These are phyloP conservation scores for Diplocarpon rosae DNA, from an alignment of 2,329 filamentous ascomycete genomes.

Conservation along the genomic window DNA sequence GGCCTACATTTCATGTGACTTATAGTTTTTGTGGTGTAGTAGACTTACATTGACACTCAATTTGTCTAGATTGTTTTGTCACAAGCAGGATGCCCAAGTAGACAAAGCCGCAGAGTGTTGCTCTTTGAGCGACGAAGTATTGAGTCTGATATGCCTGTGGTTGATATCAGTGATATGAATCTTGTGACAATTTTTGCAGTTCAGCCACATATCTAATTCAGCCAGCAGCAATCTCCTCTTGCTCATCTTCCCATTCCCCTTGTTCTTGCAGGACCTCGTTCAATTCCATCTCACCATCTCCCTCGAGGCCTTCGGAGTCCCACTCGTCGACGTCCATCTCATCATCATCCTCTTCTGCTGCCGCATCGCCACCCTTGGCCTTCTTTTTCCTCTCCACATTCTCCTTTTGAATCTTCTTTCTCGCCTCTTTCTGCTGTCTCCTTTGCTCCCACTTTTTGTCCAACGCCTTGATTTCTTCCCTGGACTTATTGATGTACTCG, in stretches of 20 bases:
- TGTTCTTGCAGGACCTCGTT: constrained; percentile 27
- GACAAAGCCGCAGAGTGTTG: no score
- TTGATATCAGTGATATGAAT: no score
- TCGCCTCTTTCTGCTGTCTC: constrained; percentile 68
- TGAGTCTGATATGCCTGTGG: no score
- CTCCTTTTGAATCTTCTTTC: constrained; percentile 73
- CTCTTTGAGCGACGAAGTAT: no score
- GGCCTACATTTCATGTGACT: no score
- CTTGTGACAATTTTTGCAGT: not conserved
- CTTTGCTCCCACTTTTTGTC: constrained; percentile 75
- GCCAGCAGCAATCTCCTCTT: constrained; percentile 26
- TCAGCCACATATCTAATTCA: constrained; percentile 12
- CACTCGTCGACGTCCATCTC: constrained; percentile 36
- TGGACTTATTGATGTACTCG: constrained; percentile 80
- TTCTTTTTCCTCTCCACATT: constrained; percentile 83
- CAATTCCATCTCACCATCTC: constrained; percentile 26
- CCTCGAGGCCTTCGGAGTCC: constrained; percentile 28
- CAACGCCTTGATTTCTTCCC: constrained; percentile 63
- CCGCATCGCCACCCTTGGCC: constrained; percentile 35
- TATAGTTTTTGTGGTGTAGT: no score
- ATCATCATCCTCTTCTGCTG: constrained; percentile 38
- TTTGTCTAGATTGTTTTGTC: no score
- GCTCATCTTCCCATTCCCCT: constrained; percentile 27
- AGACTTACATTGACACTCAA: no score
- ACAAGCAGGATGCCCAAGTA: no score